Base-by-base conservation (phyloP, 441 rosid genomes). In the Euphorbia schlechtendalii region DNA sequence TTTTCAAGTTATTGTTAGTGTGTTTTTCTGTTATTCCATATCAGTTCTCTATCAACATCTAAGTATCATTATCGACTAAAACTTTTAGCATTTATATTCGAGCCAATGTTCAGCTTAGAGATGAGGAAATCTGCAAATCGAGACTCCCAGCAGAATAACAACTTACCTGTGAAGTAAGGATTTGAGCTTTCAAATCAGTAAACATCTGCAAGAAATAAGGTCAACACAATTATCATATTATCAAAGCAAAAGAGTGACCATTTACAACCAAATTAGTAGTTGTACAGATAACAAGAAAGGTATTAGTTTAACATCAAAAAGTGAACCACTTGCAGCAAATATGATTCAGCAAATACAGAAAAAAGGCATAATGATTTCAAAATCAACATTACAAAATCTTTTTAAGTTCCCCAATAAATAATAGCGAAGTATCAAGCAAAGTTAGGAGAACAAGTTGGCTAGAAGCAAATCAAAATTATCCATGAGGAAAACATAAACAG, bases 91-190 rank as follows among this genome's bases (percentile, higher is more conserved):
- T 10, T 34, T 17, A 30, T 11, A 63, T 49, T 10, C 30, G 14
- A 63, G 21, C 15, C 11, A 24, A 7, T 21, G 32, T 40, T 64
- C 59, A 8, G 57, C 30, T 34, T 36, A 20, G 13, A 25, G 48
- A 17, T 13, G 30, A 40, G 20, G 22, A 4, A 41, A 9, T 38
- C 20, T 5, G n/a, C n/a, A n/a, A 11, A 48, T n/a, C 30, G 48
- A 27, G 54, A 15, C 45, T 24, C n/a, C 28, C 13, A 24, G 40
- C 40, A 34, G 32, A 40, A 49, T 41, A 51, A 52, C 4, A 8
- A 18, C 24, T 77, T 73, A 92, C 99, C 85, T 95, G 98, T 64
- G 98, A 84, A 56, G 89, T 81, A 78, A 95, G 84, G 78, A 95
- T 88, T 75, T 81, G 93, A 75, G 95, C 86, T 79, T 86, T 95